Evolutionary conservation across 768 basidiomycete species (phyloP), one percentile per base, ranked within the genome.

Genomic region (Kwoniella botswanensis): DNA sequence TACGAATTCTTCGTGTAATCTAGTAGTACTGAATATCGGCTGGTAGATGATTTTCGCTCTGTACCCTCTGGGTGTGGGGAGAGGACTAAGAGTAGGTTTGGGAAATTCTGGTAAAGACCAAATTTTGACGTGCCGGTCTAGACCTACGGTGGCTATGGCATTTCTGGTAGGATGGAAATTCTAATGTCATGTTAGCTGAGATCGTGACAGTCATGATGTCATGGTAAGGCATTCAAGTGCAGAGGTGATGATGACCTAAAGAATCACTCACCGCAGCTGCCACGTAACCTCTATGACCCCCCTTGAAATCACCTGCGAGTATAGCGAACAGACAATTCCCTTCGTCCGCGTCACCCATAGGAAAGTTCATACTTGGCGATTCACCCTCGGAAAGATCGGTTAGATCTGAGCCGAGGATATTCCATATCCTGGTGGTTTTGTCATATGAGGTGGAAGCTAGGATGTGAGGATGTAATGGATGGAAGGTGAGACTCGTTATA

Each of bases 401-500:
- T 6, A 43, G 15, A 9, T 71, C 68, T 7, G 66, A 43, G 1
- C 76, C 78, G 15, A 74, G 60, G 18, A 82, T 71, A 61, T 78
- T 79, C 81, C 81, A 82, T 12, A 82, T 68, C 22, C 81, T 65
- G 11, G 63, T 61, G 21, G 81, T 78, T n/a, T 71, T 71, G 66
- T 82, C 81, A n/a, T 63, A 46, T 3, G 79, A 79, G 11, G 71
- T 72, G 1, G 79, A 78, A 6, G 79, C 77, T 29, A 82, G 71
- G 63, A 82, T 80, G 58, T 82, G 76, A 4, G 74, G 70, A 4
- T 55, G n/a, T 2, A 18, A 52, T 12, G 70, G 76, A 17, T 72
- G 73, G 56, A 75, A 73, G 10, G 67, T 26, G 0, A 80, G 54
- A 18, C 61, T 54, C 18, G 74, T 67, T 24, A 82, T 70, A 6